These are phyloP conservation scores for Nissolia schottii DNA, from an alignment of 306 rosid species.

Conservation along the genomic window DNA sequence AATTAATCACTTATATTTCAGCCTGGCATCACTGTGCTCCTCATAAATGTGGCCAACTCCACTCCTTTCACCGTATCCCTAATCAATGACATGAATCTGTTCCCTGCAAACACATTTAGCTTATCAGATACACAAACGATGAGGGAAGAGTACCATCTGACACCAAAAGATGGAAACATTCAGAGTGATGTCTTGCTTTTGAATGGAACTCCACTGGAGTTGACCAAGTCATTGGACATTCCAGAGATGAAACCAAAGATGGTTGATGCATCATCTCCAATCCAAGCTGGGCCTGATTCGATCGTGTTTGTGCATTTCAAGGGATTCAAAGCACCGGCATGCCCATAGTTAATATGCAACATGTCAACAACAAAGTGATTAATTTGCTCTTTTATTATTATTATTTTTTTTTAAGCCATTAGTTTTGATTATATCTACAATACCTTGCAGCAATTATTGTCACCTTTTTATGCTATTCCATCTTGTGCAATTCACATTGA, in stretches of 20 bases:
- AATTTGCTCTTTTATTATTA: no score
- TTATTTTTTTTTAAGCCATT: background rate
- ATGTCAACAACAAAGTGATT: background rate
- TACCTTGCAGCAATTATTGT: no score
- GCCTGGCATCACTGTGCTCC: conserved; percentile 42
- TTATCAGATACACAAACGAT: background rate
- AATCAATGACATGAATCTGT: conserved; percentile 30
- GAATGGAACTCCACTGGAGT: conserved; percentile 44
- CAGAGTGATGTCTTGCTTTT: conserved; percentile 45
- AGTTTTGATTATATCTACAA: no score
- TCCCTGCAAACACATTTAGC: background rate
- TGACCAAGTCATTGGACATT: conserved; percentile 32
- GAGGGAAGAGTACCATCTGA: conserved; percentile 67
- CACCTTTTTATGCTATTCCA: no score
- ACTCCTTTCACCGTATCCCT: conserved; percentile 30
- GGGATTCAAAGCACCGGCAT: conserved; percentile 44
- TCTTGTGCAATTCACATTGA: no score
- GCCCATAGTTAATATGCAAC: conserved; percentile 5
- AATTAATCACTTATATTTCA: conserved; percentile 12
- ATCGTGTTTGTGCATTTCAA: conserved; percentile 39
- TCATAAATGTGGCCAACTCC: conserved; percentile 60
- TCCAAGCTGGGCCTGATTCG: conserved; percentile 39
- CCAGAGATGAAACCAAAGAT: conserved; percentile 43
- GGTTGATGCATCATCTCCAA: conserved; percentile 34
- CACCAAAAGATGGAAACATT: conserved; percentile 51